A percentile compares a stretch with the other conserved stretches of the same genome.
Evolutionary conservation across 306 rosid genomes (phyloP).

Genomic region (Argentina anserina): DNA sequence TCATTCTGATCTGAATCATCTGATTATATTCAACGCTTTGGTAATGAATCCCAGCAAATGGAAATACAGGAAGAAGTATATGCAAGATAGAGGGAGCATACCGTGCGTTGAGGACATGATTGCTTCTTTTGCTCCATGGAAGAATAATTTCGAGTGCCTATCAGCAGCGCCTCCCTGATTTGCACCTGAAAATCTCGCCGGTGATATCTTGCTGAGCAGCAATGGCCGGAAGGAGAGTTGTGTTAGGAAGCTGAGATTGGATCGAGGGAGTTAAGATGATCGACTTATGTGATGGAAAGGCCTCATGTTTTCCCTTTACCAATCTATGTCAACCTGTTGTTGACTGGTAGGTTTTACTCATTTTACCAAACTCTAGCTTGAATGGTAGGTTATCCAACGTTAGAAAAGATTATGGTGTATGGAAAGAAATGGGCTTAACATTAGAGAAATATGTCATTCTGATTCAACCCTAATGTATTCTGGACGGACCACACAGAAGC

Average conservation of each 20-base stretch:
- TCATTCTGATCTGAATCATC: neutral
- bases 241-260: neutral
- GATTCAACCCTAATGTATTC: too few relatives aligned
- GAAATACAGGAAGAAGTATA: neutral
- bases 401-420: too few relatives aligned
- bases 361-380: neutral
- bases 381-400: constrained; percentile 11
- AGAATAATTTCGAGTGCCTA: neutral
- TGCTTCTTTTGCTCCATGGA: neutral
- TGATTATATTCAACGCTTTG: neutral
- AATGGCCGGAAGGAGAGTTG: neutral
- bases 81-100: constrained; percentile 1
- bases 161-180: neutral
- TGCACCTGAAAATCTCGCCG: neutral
- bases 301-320: neutral
- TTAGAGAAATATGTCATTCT: too few relatives aligned
- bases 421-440: too few relatives aligned
- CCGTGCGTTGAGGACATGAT: neutral
- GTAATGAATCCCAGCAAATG: neutral
- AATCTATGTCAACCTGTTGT: neutral
- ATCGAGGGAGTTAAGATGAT: neutral
- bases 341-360: constrained; percentile 23
- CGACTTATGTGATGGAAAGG: neutral
- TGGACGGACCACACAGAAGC: too few relatives aligned
- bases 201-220: neutral